Evolutionary conservation across 148 eudicot genomes (phyloP), one percentile per base, ranked within the genome.

Genomic region (Silene latifolia): DNA sequence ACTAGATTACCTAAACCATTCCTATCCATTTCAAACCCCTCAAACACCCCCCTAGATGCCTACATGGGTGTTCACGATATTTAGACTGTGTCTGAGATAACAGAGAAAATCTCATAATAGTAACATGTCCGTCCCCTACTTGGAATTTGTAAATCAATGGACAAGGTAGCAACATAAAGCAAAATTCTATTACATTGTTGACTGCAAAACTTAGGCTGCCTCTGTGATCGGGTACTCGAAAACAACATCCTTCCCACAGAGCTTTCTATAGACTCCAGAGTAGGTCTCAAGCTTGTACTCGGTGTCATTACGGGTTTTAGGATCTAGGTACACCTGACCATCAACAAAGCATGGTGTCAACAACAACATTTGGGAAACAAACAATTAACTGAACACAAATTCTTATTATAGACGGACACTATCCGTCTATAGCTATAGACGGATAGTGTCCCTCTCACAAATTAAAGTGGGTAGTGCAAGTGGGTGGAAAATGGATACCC

Each of bases 261-360:
- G 61, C 73, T 70, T 70, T 58, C 87, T 83, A 85, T 91, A 91
- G 42, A 93, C 97, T 56, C 88, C 97, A 39, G 92, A 79, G 68
- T 88, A 93, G 12, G 98, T 88, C 82, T 93, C 98, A 18, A 93
- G 89, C 83, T 93, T 93, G 87, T 93, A 88, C 89, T 91, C 98
- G 0, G 98, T 93, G 68, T 93, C 90, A 23, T 93, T 93, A 14
- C 88, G 86, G 57, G 85, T 86, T 85, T 93, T 93, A 3, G 98
- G 93, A 75, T 92, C 98, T 89, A 92, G 80, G 87, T 3, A 90
- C 9, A 92, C 84, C 97, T 92, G 82, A 63, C 42, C 14, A 80
- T 10, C 15, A 60, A 48, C 54, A n/a, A n/a, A n/a, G n/a, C n/a
- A n/a, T n/a, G n/a, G n/a, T n/a, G n/a, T n/a, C n/a, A 48, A 2